phyloP scores from a whole-genome alignment of 2,329 filamentous ascomycete genomes.

The Penicillium janthinellum region DNA sequence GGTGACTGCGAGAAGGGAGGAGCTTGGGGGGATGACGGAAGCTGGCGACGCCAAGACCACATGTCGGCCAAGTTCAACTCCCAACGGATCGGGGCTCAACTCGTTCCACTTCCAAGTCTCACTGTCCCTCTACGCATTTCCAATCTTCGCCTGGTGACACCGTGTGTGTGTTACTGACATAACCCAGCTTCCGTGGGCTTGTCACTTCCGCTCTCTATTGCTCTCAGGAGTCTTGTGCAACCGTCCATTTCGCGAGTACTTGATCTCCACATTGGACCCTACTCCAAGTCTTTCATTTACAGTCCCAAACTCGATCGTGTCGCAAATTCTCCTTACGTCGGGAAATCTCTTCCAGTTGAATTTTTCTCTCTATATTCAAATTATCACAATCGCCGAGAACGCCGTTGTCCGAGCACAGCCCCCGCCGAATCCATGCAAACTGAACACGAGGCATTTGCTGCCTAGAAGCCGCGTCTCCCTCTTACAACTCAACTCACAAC shows the following conservation, averaged over 20 bases:
- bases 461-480: conserved; percentile 21
- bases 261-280: conserved; percentile 5
- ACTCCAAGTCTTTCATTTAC: conserved; percentile 11
- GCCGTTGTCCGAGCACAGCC: conserved; percentile 15
- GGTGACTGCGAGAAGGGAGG: conserved; percentile 17
- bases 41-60: conserved; percentile 27
- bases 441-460: conserved; percentile 22
- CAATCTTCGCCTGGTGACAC: not conserved
- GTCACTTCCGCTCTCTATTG: conserved; percentile 1
- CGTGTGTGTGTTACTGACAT: not conserved
- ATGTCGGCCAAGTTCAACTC: conserved; percentile 11
- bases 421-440: conserved; percentile 26
- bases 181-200: not conserved
- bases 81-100: conserved; percentile 16
- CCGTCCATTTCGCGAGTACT: conserved; percentile 15
- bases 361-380: not conserved
- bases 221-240: conserved; percentile 6
- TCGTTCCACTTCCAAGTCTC: conserved; percentile 15
- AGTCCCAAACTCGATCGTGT: conserved; percentile 2
- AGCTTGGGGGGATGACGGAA: conserved; percentile 30
- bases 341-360: not conserved
- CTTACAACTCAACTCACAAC: conserved; percentile 11
- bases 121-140: conserved; percentile 5
- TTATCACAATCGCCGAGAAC: not conserved
- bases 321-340: not conserved